These are phyloP conservation scores for Leccinum ochraceum DNA, from an alignment of 768 basidiomycete species.

Conservation along the genomic window DNA sequence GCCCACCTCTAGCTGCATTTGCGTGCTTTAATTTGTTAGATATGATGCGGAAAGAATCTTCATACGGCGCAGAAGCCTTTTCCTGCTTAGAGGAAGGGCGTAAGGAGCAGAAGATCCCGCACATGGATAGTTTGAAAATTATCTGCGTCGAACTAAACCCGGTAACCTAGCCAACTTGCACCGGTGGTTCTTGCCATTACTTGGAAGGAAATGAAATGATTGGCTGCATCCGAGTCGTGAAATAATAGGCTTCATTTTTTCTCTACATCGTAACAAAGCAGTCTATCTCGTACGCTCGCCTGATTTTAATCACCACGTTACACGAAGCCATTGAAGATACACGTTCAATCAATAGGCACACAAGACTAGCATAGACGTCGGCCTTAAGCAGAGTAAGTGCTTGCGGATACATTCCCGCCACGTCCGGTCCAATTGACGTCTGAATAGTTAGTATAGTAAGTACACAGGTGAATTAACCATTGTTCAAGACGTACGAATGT, in stretches of 20 bases:
- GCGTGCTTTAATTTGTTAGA: slow-evolving; percentile 41
- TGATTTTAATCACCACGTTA: slow-evolving; percentile 15
- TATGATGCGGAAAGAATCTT: slow-evolving; percentile 23
- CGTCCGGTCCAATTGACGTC: slow-evolving; percentile 99
- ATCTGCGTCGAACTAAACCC: neutral
- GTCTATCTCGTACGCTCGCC: slow-evolving; percentile 16
- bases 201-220: neutral
- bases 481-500: slow-evolving; percentile 73
- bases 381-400: slow-evolving; percentile 70
- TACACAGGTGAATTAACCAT: neutral
- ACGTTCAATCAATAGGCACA: slow-evolving; percentile 22
- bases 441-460: slow-evolving; percentile 27
- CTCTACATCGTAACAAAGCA: slow-evolving; percentile 17
- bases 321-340: neutral
- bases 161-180: neutral
- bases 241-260: slow-evolving; percentile 10
- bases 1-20: too few species aligned
- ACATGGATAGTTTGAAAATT: slow-evolving; percentile 45
- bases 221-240: neutral
- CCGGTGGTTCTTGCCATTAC: neutral
- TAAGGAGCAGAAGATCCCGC: slow-evolving; percentile 64
- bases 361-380: neutral
- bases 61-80: neutral
- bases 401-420: slow-evolving; percentile 92
- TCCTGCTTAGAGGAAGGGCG: slow-evolving; percentile 18